Percentiles rank a stretch among this genome's conserved stretches.
These are phyloP conservation scores for Nephelium lappaceum DNA, from an alignment of 345 rosid genomes.

Conservation along the genomic window DNA sequence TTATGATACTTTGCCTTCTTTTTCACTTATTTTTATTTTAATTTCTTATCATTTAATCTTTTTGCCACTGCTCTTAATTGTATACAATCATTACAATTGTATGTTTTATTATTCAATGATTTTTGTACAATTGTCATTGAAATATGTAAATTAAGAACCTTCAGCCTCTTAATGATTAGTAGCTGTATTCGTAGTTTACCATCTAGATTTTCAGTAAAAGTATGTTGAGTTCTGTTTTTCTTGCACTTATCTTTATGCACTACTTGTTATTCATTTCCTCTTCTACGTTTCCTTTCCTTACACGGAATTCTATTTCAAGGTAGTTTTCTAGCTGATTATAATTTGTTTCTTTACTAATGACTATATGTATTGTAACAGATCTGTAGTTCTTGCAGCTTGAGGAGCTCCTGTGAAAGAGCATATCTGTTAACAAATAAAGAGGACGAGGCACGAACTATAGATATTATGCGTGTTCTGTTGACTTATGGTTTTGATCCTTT, in stretches of 20 bases:
- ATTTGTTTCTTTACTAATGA: constrained; percentile 26
- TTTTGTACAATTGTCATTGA: not conserved
- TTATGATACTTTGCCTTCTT: not conserved
- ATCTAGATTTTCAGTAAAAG: not conserved
- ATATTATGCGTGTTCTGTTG: constrained; percentile 78
- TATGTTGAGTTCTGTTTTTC: not conserved
- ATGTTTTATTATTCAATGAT: not conserved
- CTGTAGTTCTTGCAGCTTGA: constrained; percentile 92
- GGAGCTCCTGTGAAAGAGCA: constrained; percentile 84
- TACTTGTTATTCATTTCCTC: not conserved
- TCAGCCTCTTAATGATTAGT: not conserved
- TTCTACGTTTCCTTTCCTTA: not conserved
- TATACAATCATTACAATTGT: not conserved
- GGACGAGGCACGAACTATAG: constrained; percentile 91
- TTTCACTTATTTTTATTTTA: constrained; percentile 40
- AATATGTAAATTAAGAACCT: not conserved
- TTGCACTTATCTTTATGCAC: not conserved
- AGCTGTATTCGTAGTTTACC: not conserved
- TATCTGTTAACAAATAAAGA: constrained; percentile 86
- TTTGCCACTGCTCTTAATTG: not conserved
- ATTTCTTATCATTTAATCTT: not conserved
- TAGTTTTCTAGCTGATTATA: constrained; percentile 17
- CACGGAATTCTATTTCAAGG: not conserved
- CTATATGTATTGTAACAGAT: constrained; percentile 56
- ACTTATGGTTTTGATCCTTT: constrained; percentile 75